Evolutionary conservation across 257 asterid genomes (phyloP).

Genomic region (Misopates orontium): DNA sequence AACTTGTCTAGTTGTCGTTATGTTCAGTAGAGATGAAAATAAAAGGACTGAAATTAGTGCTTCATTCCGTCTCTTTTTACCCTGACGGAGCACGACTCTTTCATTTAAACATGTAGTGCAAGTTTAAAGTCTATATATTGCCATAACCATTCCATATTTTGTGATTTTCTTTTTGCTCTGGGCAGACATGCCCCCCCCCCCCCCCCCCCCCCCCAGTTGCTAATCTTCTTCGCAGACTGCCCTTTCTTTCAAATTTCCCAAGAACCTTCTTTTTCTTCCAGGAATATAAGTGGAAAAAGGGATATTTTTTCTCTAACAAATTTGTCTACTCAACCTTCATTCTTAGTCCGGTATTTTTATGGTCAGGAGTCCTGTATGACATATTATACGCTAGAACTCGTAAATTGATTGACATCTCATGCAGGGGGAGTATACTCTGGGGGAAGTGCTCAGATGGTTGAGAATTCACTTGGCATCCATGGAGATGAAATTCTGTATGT

Average conservation of each 20-base stretch:
- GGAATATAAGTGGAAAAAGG: no score
- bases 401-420: slow-evolving; percentile 17
- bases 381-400: not conserved
- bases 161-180: not conserved
- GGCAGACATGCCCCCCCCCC: not conserved
- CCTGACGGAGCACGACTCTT: slow-evolving; percentile 10
- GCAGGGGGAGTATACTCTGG: slow-evolving; percentile 88
- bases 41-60: slow-evolving; percentile 5
- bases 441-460: slow-evolving; percentile 94
- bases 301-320: not conserved
- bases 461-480: slow-evolving; percentile 74
- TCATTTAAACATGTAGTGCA: not conserved
- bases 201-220: not conserved
- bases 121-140: slow-evolving; percentile 9
- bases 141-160: not conserved
- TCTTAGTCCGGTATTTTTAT: no score
- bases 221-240: no score
- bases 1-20: not conserved
- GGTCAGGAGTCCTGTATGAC: not conserved
- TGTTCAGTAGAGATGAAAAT: not conserved
- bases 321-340: not conserved
- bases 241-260: not conserved
- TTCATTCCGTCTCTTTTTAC: not conserved
- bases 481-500: slow-evolving; percentile 92
- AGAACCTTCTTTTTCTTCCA: not conserved